These are phyloP conservation scores for Porpolomopsis calyptriformis DNA, from an alignment of 768 basidiomycete species.

Conservation along the genomic window DNA sequence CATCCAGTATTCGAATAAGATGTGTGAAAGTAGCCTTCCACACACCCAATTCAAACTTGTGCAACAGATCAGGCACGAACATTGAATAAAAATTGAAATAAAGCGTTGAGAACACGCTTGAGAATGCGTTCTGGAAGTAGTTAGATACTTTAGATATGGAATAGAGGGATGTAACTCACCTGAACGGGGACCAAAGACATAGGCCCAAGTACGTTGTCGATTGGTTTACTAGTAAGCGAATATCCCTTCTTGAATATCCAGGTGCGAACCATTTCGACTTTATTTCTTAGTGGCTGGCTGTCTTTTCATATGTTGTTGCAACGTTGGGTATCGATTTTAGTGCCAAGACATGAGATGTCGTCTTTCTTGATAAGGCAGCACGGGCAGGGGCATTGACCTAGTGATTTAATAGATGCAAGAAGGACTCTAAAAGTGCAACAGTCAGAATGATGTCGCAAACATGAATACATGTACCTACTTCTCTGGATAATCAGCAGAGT, in stretches of 20 bases:
- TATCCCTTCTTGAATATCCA: background rate
- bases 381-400: background rate
- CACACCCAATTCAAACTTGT: slow-evolving; percentile 4
- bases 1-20: slow-evolving; percentile 20
- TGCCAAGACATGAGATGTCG: background rate
- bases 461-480: slow-evolving; percentile 12
- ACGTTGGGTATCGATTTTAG: background rate
- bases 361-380: background rate
- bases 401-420: background rate
- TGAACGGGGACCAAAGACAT: background rate
- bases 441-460: slow-evolving; percentile 1
- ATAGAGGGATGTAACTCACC: background rate
- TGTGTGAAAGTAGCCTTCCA: slow-evolving; percentile 26
- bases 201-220: background rate
- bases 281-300: background rate
- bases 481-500: slow-evolving; percentile 22
- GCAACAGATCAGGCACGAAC: background rate
- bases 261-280: background rate
- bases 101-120: background rate
- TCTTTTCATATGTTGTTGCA: background rate
- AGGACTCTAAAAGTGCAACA: slow-evolving; percentile 3
- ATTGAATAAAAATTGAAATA: background rate
- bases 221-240: background rate
- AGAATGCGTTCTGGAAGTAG: background rate
- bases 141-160: background rate